A percentile compares a stretch with the other conserved stretches of the same genome.
Evolutionary conservation across 1,284 basidiomycete genomes (phyloP).

Genomic region (Paramarasmius palmivorus): DNA sequence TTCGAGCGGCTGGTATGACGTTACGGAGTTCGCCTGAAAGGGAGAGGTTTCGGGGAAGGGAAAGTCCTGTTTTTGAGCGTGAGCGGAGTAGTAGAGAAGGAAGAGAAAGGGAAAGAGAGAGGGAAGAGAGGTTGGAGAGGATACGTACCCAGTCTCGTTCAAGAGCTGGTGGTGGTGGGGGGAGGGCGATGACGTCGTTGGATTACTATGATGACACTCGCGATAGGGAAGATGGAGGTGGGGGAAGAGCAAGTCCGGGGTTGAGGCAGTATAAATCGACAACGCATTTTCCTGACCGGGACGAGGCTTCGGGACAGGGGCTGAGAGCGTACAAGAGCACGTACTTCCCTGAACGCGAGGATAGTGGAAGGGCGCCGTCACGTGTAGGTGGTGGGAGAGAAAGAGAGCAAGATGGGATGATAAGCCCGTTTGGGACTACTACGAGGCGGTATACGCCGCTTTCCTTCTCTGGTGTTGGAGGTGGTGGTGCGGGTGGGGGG

Average conservation of each 20-base stretch:
- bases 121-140: conserved; percentile 9
- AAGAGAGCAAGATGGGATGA: conserved; percentile 21
- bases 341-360: conserved; percentile 22
- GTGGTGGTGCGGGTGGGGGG: no score
- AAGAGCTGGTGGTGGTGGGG: no score
- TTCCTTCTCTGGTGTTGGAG: no score
- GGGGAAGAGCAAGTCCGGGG: no score
- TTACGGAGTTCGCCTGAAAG: conserved; percentile 22
- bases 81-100: conserved; percentile 4
- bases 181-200: no score
- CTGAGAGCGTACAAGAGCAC: conserved; percentile 31
- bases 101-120: conserved; percentile 28
- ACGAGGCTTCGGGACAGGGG: no score
- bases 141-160: neutral
- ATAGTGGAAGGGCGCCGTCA: conserved; percentile 19
- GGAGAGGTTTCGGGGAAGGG: no score
- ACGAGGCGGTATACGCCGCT: neutral
- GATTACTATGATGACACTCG: no score
- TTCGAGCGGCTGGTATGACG: conserved; percentile 69
- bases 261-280: no score
- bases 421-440: conserved; percentile 23
- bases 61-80: conserved; percentile 15
- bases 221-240: no score
- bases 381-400: no score
- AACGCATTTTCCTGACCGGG: no score